phyloP scores from a whole-genome alignment of 2,329 filamentous ascomycete species.

The Xylaria sp. region DNA sequence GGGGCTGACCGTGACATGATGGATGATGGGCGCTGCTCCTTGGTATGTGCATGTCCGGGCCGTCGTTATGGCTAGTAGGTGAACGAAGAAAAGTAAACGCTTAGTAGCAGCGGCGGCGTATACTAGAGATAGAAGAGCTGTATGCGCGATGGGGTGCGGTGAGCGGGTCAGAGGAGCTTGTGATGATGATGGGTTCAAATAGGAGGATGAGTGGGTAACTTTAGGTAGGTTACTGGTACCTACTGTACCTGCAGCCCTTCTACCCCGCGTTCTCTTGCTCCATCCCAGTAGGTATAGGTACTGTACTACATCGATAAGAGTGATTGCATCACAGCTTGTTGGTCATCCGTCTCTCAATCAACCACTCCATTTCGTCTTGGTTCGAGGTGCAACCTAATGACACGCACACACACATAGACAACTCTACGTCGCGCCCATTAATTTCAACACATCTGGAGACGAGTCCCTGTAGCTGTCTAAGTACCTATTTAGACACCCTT shows the following conservation, averaged over 20 bases:
- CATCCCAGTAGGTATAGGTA: neutral
- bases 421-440: neutral
- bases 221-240: no score
- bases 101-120: no score
- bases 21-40: constrained; percentile 8
- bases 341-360: neutral
- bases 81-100: neutral
- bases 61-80: neutral
- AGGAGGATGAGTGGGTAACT: neutral
- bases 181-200: neutral
- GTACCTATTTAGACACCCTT: neutral
- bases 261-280: constrained; percentile 1
- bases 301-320: neutral
- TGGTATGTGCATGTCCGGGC: constrained; percentile 11
- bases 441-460: neutral
- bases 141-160: neutral
- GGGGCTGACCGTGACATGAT: constrained; percentile 52
- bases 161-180: neutral
- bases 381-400: neutral
- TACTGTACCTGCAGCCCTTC: no score
- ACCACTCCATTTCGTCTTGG: neutral
- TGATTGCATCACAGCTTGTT: constrained; percentile 9
- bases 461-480: neutral
- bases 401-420: neutral
- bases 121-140: neutral